Evolutionary conservation across 352 stramenopile species (phyloP), one percentile per base, ranked within the genome.

Genomic region (Globisporangium viniferum): DNA sequence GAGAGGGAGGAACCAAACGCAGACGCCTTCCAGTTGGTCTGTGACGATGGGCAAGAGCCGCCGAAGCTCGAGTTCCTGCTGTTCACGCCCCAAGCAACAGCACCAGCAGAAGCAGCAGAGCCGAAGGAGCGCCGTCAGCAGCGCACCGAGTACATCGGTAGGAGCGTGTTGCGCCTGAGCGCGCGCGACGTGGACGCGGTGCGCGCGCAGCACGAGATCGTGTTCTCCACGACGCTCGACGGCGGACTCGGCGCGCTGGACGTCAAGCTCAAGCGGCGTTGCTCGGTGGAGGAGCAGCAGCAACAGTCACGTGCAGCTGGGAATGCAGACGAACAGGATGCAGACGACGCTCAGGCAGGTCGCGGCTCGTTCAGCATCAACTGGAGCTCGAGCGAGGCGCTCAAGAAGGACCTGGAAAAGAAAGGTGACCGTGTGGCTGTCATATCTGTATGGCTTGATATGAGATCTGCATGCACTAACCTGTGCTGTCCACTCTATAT

Each of bases 351-450:
- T n/a, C 41, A 22, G 5, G 1, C 15, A 8, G 41, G 15, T 49
- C 22, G 59, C 3, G 68, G 71, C 31, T 64, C 74, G 35, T 88
- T 90, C 66, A 79, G 51, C 20, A 73, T 90, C 18, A 79, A 85
- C 53, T 90, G 79, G 79, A 87, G 78, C 57, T 84, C 79, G 3
- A 84, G 69, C 29, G 81, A 84, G 31, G 76, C 78, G 10, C 70
- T 90, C 22, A 60, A 84, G 36, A 76, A 77, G 57, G 78, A 89
- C 33, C 53, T 87, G 33, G 66, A 75, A 59, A 68, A 68, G 35
- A 81, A 88, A 75, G 79, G 78, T 86, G 18, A 44, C 10, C 4
- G 59, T 20, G 10, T 41, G 3, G 1, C 4, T 48, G 9, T 41
- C 35, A 33, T 41, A 48, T 48, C 15, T 48, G 15, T 48, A n/a